Percentiles rank a stretch among this genome's conserved stretches.
Evolutionary conservation across 169 alveolate genomes (phyloP).

Genomic region (Plasmodium malariae): DNA sequence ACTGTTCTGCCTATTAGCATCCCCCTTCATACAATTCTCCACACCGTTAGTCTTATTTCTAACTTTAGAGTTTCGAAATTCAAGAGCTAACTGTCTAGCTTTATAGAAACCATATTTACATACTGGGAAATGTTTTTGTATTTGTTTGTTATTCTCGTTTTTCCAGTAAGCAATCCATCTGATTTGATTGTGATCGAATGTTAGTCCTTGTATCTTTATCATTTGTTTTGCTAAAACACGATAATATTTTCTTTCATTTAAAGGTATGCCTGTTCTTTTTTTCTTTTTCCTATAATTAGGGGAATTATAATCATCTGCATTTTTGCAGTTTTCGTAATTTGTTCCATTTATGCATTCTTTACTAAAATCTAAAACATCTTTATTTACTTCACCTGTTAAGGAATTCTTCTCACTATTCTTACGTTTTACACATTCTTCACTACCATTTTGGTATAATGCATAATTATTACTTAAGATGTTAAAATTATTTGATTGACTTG

Average conservation of each 20-base stretch:
- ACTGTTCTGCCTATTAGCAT: not conserved
- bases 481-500: not conserved
- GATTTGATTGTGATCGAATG: conserved; percentile 85
- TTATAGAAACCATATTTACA: conserved; percentile 81
- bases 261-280: conserved; percentile 81
- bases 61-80: conserved; percentile 65
- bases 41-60: not conserved
- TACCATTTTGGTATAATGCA: too few relatives aligned
- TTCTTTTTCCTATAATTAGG: conserved; percentile 36
- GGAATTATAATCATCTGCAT: not conserved
- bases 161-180: conserved; percentile 88
- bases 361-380: conserved; percentile 1
- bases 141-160: conserved; percentile 82
- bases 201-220: conserved; percentile 82
- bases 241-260: conserved; percentile 80
- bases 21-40: not conserved
- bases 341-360: not conserved
- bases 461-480: too few relatives aligned
- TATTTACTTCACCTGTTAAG: conserved; percentile 6
- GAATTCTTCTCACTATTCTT: not conserved
- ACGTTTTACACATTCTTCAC: too few relatives aligned
- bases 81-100: conserved; percentile 84
- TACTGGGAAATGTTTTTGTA: conserved; percentile 85
- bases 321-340: not conserved
- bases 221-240: conserved; percentile 80